Conservation (phyloP, 352 stramenopile species). For the Phytophthora niederhauseri region DNA sequence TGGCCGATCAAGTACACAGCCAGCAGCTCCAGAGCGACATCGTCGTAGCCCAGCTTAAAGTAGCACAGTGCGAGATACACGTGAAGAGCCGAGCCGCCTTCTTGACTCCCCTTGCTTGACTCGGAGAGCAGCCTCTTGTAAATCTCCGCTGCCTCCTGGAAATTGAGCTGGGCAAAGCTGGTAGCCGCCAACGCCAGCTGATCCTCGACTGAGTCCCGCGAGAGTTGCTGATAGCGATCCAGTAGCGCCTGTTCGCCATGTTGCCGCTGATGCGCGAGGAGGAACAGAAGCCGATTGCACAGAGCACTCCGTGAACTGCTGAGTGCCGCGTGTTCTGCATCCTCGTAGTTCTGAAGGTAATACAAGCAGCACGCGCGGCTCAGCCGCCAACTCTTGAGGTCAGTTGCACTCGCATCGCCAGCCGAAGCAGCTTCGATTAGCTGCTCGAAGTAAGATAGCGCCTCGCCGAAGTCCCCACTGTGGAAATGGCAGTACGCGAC, state of each 20-base stretch:
- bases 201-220: constrained; percentile 31
- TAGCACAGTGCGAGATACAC: constrained; percentile 84
- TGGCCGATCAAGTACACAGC: constrained; percentile 57
- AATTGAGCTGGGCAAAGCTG: constrained; percentile 61
- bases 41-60: constrained; percentile 74
- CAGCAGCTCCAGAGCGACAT: constrained; percentile 69
- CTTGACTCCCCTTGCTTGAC: constrained; percentile 22
- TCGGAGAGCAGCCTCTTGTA: constrained; percentile 64
- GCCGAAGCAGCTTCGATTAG: constrained; percentile 38
- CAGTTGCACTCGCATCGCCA: constrained; percentile 9
- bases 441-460: constrained; percentile 56
- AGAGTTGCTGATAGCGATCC: constrained; percentile 73
- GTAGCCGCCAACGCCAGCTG: constrained; percentile 52
- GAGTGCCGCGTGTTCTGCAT: constrained; percentile 58
- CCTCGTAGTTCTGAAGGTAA: constrained; percentile 51
- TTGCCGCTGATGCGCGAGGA: constrained; percentile 43
- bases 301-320: constrained; percentile 44
- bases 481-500: constrained; percentile 77
- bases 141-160: constrained; percentile 66
- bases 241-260: constrained; percentile 81
- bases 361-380: constrained; percentile 64
- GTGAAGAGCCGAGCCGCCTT: constrained; percentile 46
- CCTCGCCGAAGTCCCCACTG: constrained; percentile 45
- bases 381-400: constrained; percentile 49
- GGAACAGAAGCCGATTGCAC: constrained; percentile 62